These are phyloP conservation scores for Aciculosporium take DNA, from an alignment of 2,329 filamentous ascomycete genomes.

Conservation along the genomic window DNA sequence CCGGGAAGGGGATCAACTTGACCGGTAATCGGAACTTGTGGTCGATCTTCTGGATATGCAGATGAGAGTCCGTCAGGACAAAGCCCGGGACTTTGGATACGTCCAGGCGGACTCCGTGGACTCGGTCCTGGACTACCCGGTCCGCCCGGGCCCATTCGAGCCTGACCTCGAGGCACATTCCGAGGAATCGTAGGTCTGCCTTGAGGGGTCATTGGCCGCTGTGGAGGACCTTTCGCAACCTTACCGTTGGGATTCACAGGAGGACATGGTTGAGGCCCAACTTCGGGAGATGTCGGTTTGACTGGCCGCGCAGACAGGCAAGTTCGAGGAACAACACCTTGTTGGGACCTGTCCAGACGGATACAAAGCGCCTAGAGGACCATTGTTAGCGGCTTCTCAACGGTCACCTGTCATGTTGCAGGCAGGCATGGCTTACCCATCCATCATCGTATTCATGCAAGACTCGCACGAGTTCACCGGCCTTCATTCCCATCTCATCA, in stretches of 20 bases:
- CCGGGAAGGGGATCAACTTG: conserved; percentile 30
- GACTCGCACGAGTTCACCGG: conserved; percentile 74
- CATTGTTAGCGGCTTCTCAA: background rate
- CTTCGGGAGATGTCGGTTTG: conserved; percentile 56
- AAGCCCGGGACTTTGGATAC: conserved; percentile 1
- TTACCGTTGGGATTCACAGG: conserved; percentile 30
- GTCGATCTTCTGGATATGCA: conserved; percentile 18
- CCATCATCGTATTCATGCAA: conserved; percentile 96
- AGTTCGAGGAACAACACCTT: conserved; percentile 86
- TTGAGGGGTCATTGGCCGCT: conserved; percentile 21
- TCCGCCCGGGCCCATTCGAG: conserved; percentile 11
- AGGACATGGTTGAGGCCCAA: conserved; percentile 35
- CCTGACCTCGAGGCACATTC: background rate
- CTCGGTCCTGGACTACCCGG: conserved; percentile 11
- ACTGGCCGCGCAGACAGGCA: conserved; percentile 86
- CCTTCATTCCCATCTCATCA: conserved; percentile 71
- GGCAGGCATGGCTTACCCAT: conserved; percentile 53
- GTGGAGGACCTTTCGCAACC: conserved; percentile 12
- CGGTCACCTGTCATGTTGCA: conserved; percentile 11
- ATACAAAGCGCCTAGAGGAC: conserved; percentile 60
- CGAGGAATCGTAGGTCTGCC: conserved; percentile 7
- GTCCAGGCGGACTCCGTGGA: conserved; percentile 29
- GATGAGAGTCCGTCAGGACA: conserved; percentile 10
- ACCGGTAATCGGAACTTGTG: conserved; percentile 29
- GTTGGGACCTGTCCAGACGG: conserved; percentile 74